phyloP scores from a whole-genome alignment of 768 basidiomycete genomes.

The Auricularia cornea region DNA sequence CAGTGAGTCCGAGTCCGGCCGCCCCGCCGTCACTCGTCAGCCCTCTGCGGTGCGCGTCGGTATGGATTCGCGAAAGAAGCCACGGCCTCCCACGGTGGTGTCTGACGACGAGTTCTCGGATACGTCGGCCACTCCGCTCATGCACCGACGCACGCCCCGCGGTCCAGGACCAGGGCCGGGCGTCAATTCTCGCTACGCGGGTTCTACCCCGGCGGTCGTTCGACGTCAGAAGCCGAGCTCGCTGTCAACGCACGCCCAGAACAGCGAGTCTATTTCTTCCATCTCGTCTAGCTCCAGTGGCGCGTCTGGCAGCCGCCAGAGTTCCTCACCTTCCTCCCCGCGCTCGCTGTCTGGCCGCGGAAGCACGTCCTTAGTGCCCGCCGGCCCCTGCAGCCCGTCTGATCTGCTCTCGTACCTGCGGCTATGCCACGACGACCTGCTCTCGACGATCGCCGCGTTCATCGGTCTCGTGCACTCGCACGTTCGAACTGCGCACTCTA shows the following conservation, averaged over 20 bases:
- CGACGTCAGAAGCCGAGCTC: background rate
- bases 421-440: slow-evolving; percentile 79
- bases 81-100: background rate
- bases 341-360: slow-evolving; percentile 47
- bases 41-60: background rate
- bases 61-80: background rate
- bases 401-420: slow-evolving; percentile 72
- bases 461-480: slow-evolving; percentile 96
- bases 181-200: background rate
- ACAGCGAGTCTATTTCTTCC: background rate
- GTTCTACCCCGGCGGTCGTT: background rate
- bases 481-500: slow-evolving; percentile 81
- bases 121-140: background rate
- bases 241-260: background rate
- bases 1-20: slow-evolving; percentile 14
- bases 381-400: slow-evolving; percentile 57
- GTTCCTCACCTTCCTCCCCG: slow-evolving; percentile 55
- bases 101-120: background rate
- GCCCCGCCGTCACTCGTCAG: background rate
- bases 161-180: background rate
- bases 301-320: slow-evolving; percentile 45
- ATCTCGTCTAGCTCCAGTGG: background rate
- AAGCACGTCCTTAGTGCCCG: slow-evolving; percentile 51
- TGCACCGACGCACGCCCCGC: background rate
- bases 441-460: slow-evolving; percentile 93